Evolutionary conservation across 1,284 basidiomycete species (phyloP), one percentile per base, ranked within the genome.

Genomic region (Apiotrichum siamense): DNA sequence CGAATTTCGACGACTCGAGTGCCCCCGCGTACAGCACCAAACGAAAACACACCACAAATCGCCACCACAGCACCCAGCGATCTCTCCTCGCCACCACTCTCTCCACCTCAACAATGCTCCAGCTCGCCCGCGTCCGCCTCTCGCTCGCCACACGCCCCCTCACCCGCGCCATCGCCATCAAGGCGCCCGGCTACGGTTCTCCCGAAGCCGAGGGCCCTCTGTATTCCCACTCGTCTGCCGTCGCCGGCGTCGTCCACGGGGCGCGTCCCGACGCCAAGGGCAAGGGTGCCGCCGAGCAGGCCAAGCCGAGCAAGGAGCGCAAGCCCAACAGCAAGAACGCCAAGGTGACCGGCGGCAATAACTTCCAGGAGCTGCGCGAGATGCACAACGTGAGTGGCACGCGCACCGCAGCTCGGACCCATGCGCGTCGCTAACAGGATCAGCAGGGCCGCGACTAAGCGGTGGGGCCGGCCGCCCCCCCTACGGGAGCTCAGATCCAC

Each of bases 281-380:
- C 23, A 9, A 40, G 38, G 18, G 9, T 7, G 2, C 3, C 21
- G 15, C 35, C 31, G 7, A 21, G 18, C 15, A 31, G 15, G 2
- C 31, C 31, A 33, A 44, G 42, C 26, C n/a, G 3, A 7, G 17
- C 39, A 41, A 41, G 40, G 9, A 33, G 32, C 44, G 44, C 44
- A 33, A 45, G 33, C 44, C 44, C 33, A 45, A 45, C 31, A 33
- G 29, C 29, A 45, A 45, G 44, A 45, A 45, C 44, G 17, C n/a
- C 25, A 37, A 47, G 44, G 44, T 47, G 36, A 18, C 44, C 2
- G 44, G 44, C 3, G 44, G 44, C 7, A 31, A 36, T n/a, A 27
- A 45, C 33, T 45, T 45, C 23, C 18, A 35, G 18, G 44, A 45
- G 21, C 33, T 45, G 17, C 21, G 21, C 31, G 17, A 33, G 31